Percentiles rank a stretch among this genome's conserved stretches.
phyloP scores from a whole-genome alignment of 345 rosid species.

The Corchorus capsularis region DNA sequence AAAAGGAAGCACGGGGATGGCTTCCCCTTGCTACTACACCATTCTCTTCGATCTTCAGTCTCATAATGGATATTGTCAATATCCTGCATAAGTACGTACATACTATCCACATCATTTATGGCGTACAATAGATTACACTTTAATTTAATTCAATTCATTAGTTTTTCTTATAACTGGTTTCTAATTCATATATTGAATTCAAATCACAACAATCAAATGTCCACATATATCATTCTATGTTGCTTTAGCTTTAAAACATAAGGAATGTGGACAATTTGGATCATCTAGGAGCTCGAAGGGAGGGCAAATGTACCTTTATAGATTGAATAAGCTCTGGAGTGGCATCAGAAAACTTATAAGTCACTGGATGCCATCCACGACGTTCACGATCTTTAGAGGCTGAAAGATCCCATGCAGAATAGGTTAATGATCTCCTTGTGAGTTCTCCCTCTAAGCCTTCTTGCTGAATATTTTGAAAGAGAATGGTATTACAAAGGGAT shows the following conservation, averaged over 20 bases:
- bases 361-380: conserved; percentile 93
- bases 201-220: neutral
- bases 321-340: conserved; percentile 65
- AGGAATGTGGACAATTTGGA: neutral
- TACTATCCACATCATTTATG: neutral
- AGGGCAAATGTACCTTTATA: conserved; percentile 58
- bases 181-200: neutral
- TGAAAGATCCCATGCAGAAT: conserved; percentile 87
- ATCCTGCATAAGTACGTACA: conserved; percentile 45
- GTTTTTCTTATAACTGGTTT: neutral
- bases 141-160: neutral
- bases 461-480: conserved; percentile 47
- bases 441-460: conserved; percentile 81
- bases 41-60: conserved; percentile 85
- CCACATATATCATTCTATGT: neutral
- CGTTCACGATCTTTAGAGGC: conserved; percentile 74
- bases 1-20: conserved; percentile 87
- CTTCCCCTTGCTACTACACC: conserved; percentile 90
- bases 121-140: neutral
- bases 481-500: conserved; percentile 12
- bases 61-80: conserved; percentile 82
- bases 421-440: conserved; percentile 73
- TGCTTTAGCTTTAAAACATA: neutral
- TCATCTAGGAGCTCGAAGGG: neutral
- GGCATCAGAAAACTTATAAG: conserved; percentile 83